A percentile compares a stretch with the other conserved stretches of the same genome.
These are phyloP conservation scores for Corrigiola litoralis DNA, from an alignment of 179 eudicot genomes.

Conservation along the genomic window DNA sequence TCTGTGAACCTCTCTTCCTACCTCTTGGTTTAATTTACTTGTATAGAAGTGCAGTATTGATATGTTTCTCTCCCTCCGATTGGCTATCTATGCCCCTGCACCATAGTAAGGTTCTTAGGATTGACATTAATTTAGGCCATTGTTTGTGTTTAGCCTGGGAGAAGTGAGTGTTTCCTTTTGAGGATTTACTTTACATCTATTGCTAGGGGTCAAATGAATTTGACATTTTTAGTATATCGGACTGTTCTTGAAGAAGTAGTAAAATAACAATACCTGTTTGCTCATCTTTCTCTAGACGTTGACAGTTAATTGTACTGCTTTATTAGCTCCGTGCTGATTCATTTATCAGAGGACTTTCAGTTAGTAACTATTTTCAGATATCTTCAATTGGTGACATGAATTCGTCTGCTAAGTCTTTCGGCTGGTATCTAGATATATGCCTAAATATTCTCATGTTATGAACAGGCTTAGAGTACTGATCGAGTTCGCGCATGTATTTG, in stretches of 20 bases:
- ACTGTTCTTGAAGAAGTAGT: neutral
- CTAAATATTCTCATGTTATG: neutral
- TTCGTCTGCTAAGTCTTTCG: neutral
- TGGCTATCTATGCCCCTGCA: no score
- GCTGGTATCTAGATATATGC: neutral
- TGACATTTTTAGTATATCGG: neutral
- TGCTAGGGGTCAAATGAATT: neutral
- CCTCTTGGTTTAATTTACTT: neutral
- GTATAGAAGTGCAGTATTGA: neutral
- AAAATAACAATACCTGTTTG: neutral
- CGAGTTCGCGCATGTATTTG: constrained; percentile 11
- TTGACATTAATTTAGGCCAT: neutral
- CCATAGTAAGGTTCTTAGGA: neutral
- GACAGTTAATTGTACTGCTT: neutral
- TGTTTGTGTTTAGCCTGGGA: neutral
- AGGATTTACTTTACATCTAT: neutral
- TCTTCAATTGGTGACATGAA: neutral
- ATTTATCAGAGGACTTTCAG: neutral
- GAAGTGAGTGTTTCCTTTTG: neutral
- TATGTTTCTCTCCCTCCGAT: neutral
- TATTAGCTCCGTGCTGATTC: neutral
- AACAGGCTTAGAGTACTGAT: neutral
- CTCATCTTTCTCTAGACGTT: no score
- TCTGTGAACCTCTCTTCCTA: neutral
- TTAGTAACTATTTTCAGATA: neutral